Evolutionary conservation across 805 yeast species (phyloP).

Genomic region (Wickerhamiella australiensis): DNA sequence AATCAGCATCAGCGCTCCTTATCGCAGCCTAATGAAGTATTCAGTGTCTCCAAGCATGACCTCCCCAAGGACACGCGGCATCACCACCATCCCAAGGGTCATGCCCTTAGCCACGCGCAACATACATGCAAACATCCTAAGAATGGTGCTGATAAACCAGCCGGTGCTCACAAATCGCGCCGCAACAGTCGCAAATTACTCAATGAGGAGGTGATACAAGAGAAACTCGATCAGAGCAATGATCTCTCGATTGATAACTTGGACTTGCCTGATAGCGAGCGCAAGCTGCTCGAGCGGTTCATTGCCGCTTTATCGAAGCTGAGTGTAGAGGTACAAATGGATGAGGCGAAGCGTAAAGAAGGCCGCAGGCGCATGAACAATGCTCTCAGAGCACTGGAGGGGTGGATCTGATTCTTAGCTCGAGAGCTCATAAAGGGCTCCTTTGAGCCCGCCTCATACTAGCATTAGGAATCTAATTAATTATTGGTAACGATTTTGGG

Average conservation of each 20-base stretch:
- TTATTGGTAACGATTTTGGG: not conserved
- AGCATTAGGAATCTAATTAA: not conserved
- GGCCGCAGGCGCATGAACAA: constrained; percentile 69
- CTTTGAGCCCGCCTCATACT: too few relatives aligned
- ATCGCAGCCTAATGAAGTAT: not conserved
- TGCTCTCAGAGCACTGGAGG: constrained; percentile 79
- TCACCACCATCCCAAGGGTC: constrained; percentile 7
- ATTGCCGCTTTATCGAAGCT: constrained; percentile 75
- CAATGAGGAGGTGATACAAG: constrained; percentile 20
- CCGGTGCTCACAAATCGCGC: not conserved
- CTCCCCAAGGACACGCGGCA: constrained; percentile 3
- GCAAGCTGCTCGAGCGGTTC: constrained; percentile 67
- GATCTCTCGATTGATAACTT: constrained; percentile 51
- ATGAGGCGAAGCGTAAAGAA: constrained; percentile 65
- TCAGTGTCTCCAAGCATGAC: not conserved
- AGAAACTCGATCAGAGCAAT: constrained; percentile 22
- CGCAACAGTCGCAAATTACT: constrained; percentile 12
- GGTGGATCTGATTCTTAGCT: constrained; percentile 39
- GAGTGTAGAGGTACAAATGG: constrained; percentile 83
- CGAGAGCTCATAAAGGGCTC: too few relatives aligned
- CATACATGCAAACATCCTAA: constrained; percentile 6
- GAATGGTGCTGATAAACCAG: not conserved
- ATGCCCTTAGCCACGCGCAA: constrained; percentile 5
- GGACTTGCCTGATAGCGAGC: constrained; percentile 64
- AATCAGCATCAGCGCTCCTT: not conserved